A percentile compares a stretch with the other conserved stretches of the same genome.
These are phyloP conservation scores for Yamadazyma siamensis DNA, from an alignment of 1,139 yeast species.

Conservation along the genomic window DNA sequence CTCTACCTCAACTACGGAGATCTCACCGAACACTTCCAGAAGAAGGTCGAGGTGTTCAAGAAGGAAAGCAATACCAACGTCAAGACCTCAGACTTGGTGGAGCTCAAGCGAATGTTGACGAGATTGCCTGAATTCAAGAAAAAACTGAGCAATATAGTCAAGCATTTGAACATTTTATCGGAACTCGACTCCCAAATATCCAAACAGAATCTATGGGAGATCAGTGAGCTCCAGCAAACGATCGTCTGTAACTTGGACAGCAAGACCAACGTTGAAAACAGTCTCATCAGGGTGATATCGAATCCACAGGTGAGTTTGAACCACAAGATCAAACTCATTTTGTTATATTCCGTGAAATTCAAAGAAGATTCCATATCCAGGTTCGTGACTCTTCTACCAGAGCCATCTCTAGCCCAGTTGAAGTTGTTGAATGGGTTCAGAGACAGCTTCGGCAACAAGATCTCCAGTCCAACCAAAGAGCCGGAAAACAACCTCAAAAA, in stretches of 20 bases:
- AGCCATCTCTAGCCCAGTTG: slow-evolving; percentile 35
- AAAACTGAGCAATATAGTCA: slow-evolving; percentile 83
- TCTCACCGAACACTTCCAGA: slow-evolving; percentile 82
- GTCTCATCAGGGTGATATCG: slow-evolving; percentile 26
- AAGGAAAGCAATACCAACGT: slow-evolving; percentile 69
- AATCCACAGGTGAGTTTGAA: slow-evolving; percentile 23
- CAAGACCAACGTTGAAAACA: slow-evolving; percentile 25
- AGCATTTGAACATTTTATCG: slow-evolving; percentile 85
- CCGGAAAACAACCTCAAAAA: slow-evolving; percentile 21
- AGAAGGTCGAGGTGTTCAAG: slow-evolving; percentile 81
- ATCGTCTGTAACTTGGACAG: slow-evolving; percentile 60
- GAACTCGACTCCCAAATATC: slow-evolving; percentile 75
- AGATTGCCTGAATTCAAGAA: slow-evolving; percentile 92
- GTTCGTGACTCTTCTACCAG: slow-evolving; percentile 26
- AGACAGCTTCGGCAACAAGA: slow-evolving; percentile 10
- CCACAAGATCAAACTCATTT: slow-evolving; percentile 49
- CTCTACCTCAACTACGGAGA: slow-evolving; percentile 94
- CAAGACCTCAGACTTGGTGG: slow-evolving; percentile 67
- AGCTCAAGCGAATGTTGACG: slow-evolving; percentile 85
- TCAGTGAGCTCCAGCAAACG: slow-evolving; percentile 87
- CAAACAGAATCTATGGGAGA: slow-evolving; percentile 65
- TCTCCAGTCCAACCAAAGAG: slow-evolving; percentile 11
- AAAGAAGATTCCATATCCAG: slow-evolving; percentile 22
- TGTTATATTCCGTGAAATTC: slow-evolving; percentile 71
- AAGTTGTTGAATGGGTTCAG: slow-evolving; percentile 31